Conservation (phyloP, 2,329 filamentous ascomycete genomes). For the Knufia fluminis region DNA sequence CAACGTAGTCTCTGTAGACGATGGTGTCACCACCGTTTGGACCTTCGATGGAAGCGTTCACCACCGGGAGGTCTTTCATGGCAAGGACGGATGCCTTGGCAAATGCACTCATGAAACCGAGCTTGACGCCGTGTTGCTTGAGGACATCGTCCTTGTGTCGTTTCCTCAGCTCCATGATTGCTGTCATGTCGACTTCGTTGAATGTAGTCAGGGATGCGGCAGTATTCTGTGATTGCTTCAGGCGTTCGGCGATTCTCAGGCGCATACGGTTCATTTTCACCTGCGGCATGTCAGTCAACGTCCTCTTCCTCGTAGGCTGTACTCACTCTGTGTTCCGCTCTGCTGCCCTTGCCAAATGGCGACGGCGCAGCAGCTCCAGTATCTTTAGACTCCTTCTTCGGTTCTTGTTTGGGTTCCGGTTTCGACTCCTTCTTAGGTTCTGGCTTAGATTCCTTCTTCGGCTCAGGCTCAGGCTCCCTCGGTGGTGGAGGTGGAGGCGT, state of each 20-base stretch:
- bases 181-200: conserved; percentile 99
- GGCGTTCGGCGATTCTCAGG: conserved; percentile 86
- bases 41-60: conserved; percentile 96
- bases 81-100: conserved; percentile 80
- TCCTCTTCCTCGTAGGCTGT: conserved; percentile 9
- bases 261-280: conserved; percentile 99
- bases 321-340: conserved; percentile 79
- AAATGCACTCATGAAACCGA: conserved; percentile 99
- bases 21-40: conserved; percentile 93
- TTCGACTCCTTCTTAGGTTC: conserved; percentile 29
- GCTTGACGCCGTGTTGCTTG: conserved; percentile 93
- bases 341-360: conserved; percentile 50
- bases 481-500: conserved; percentile 24
- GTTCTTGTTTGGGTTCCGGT: conserved; percentile 28
- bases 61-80: conserved; percentile 86
- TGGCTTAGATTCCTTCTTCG: conserved; percentile 18
- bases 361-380: conserved; percentile 25
- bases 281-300: conserved; percentile 37
- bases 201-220: conserved; percentile 95
- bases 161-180: conserved; percentile 93
- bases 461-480: conserved; percentile 15
- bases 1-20: conserved; percentile 95
- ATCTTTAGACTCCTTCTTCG: conserved; percentile 27
- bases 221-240: conserved; percentile 99
- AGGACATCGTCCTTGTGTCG: conserved; percentile 93